Evolutionary conservation across 768 basidiomycete species (phyloP).

Genomic region (Gautieria morchelliformis): DNA sequence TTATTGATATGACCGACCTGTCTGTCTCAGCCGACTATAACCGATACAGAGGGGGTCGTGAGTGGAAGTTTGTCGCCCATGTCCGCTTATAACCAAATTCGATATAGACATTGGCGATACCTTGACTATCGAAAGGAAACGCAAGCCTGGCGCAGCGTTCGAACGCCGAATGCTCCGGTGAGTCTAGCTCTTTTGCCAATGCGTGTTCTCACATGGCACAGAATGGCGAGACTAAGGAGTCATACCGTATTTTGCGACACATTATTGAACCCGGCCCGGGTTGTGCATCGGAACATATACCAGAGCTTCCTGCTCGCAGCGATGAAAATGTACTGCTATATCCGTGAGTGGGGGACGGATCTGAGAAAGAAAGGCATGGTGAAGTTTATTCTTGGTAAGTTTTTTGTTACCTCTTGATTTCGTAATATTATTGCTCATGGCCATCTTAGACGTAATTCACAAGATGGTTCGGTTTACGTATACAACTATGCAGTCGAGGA

Average conservation of each 20-base stretch:
- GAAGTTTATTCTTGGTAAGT: constrained; percentile 48
- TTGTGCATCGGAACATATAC: constrained; percentile 75
- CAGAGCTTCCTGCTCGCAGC: constrained; percentile 75
- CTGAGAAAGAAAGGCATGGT: constrained; percentile 28
- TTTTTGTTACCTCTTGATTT: not conserved
- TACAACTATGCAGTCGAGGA: constrained; percentile 39
- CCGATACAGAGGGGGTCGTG: constrained; percentile 55
- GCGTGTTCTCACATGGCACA: constrained; percentile 21
- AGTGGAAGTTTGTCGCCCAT: constrained; percentile 14
- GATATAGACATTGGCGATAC: constrained; percentile 56
- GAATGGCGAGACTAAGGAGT: constrained; percentile 60
- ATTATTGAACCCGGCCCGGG: constrained; percentile 48
- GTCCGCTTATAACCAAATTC: not conserved
- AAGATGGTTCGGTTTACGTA: constrained; percentile 52
- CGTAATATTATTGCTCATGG: not conserved
- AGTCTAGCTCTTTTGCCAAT: constrained; percentile 16
- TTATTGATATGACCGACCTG: constrained; percentile 66
- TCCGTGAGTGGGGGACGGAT: constrained; percentile 47
- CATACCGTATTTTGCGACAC: constrained; percentile 79
- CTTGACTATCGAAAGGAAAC: constrained; percentile 59
- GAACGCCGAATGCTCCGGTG: constrained; percentile 68
- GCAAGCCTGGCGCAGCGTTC: constrained; percentile 57
- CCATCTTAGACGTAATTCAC: constrained; percentile 44
- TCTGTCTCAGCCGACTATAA: constrained; percentile 74
- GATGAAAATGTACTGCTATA: constrained; percentile 80